A percentile compares a stretch with the other conserved stretches of the same genome.
Conservation (phyloP, 331 rosid species). For the Acacia concinna region DNA sequence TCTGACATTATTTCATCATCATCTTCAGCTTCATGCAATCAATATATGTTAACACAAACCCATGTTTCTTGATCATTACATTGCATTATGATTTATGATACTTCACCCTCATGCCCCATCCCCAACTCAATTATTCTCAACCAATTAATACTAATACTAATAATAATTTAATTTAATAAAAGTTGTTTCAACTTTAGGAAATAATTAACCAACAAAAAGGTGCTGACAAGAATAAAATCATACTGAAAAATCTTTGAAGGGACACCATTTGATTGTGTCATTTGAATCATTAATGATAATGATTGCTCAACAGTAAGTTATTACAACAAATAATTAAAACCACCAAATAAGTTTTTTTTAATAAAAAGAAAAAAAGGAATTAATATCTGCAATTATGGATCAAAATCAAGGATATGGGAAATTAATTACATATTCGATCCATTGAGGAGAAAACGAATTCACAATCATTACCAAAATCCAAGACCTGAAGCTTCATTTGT, state of each 20-base stretch:
- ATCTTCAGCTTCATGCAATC: neutral
- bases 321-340: neutral
- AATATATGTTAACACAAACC: neutral
- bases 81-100: neutral
- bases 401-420: neutral
- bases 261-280: neutral
- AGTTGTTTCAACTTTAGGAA: neutral
- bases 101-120: slow-evolving; percentile 18
- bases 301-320: neutral
- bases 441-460: neutral
- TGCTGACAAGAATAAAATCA: neutral
- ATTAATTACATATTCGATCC: neutral
- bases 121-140: neutral
- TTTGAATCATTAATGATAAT: neutral
- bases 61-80: slow-evolving; percentile 21
- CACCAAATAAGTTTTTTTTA: neutral
- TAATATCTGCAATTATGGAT: neutral
- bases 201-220: neutral
- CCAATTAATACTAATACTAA: neutral
- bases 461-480: neutral
- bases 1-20: slow-evolving; percentile 32
- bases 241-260: neutral
- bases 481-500: neutral
- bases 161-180: neutral
- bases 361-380: too few species aligned